Base-by-base conservation (phyloP, 2,329 filamentous ascomycete genomes). In the Pyrenochaeta sp. region DNA sequence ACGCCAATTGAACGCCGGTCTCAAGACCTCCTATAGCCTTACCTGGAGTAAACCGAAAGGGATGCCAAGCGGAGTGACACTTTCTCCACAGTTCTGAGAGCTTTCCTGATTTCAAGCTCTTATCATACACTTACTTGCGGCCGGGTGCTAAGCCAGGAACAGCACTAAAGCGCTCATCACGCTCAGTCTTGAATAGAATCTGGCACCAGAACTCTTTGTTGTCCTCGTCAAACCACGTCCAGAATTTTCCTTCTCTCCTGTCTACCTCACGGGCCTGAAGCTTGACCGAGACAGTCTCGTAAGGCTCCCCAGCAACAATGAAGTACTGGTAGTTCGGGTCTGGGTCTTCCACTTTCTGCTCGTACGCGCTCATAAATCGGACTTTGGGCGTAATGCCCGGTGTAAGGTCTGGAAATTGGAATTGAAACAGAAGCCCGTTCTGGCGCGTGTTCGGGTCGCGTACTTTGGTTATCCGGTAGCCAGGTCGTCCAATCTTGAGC, bases 201-300 rank as follows among this genome's bases (percentile, higher is more conserved):
- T 98, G 95, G 35, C 97, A 86, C 91, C 92, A 98, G 74, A 96
- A 99, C 81, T 98, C 94, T 82, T 96, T 97, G 60, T 89, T 87
- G 75, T 99, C 95, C 56, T 90, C 88, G 78, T 99, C 95, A 82
- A 93, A 99, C 88, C 93, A 98, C 48, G 87, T 90, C 85, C 94
- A 99, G 77, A 93, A 95, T 69, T 89, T 85, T 51, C 91, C 93
- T 63, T 96, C 92, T 20, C 90, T 85, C 67, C 92, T 86, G 79
- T 99, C 95, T 54, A 99, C 87, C 81, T 98, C 95, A 54, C 92
- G 83, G 4, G 93, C 91, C 75, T 97, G 95, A 49, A 99, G 82
- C 83, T 99, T 99, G 77, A 99, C 98, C 4, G 87, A 91, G 75
- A 94, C 96, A 2, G 92, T 98, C 85, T 99, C 94, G 79, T 99